Evolutionary conservation across 768 basidiomycete genomes (phyloP).

Genomic region (Boletus patriciae): DNA sequence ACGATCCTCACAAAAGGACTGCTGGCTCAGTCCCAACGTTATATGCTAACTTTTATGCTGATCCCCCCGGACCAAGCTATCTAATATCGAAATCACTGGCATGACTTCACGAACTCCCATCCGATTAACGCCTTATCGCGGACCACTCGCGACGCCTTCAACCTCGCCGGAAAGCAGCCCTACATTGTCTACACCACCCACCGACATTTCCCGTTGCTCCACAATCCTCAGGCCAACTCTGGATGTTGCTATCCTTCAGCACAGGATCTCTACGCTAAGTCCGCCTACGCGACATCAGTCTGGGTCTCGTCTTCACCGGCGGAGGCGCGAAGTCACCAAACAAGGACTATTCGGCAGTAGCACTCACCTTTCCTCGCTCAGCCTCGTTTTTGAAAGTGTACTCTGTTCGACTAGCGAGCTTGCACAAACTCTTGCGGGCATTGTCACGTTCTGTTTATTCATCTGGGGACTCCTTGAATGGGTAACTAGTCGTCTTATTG

Average conservation of each 20-base stretch:
- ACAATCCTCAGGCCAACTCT: neutral
- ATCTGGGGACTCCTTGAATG: slow-evolving; percentile 26
- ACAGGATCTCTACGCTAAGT: slow-evolving; percentile 7
- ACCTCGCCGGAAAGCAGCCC: slow-evolving; percentile 19
- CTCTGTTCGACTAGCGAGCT: slow-evolving; percentile 13
- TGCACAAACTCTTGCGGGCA: slow-evolving; percentile 11
- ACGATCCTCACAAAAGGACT: slow-evolving; percentile 24
- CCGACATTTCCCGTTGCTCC: slow-evolving; percentile 11
- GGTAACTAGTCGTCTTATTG: slow-evolving; percentile 7
- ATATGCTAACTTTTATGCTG: slow-evolving; percentile 19
- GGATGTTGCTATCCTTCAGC: slow-evolving; percentile 13
- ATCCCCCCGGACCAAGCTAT: slow-evolving; percentile 16
- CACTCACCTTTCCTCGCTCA: neutral
- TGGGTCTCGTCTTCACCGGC: neutral
- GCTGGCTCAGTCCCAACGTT: slow-evolving; percentile 30
- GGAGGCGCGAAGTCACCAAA: neutral
- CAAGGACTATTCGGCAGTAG: neutral
- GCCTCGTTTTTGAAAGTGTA: slow-evolving; percentile 2
- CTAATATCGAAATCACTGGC: slow-evolving; percentile 19
- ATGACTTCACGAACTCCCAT: slow-evolving; percentile 31
- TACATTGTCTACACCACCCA: slow-evolving; percentile 14
- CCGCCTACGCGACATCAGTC: neutral
- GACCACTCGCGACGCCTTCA: slow-evolving; percentile 29
- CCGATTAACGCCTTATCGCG: slow-evolving; percentile 24
- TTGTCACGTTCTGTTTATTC: slow-evolving; percentile 21